Percentiles rank a stretch among this genome's conserved stretches.
phyloP scores from a whole-genome alignment of 768 basidiomycete species.

The Baorangia bicolor region DNA sequence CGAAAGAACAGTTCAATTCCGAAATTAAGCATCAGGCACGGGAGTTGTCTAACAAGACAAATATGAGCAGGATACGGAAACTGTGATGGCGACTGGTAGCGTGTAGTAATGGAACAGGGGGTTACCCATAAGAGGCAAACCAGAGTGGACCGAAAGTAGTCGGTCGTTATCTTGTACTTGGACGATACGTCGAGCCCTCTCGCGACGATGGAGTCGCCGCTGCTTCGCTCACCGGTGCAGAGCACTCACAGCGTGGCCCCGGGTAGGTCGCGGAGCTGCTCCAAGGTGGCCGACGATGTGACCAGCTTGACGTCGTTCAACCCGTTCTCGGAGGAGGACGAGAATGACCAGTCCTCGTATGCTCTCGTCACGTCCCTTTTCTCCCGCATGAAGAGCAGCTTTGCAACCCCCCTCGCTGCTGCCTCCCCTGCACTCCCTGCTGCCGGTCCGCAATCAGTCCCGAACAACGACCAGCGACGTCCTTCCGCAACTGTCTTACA shows the following conservation, averaged over 20 bases:
- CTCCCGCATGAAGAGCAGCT: conserved; percentile 77
- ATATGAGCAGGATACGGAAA: conserved; percentile 18
- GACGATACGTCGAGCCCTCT: not conserved
- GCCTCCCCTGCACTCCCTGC: conserved; percentile 39
- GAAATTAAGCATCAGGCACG: conserved; percentile 64
- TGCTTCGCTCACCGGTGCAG: conserved; percentile 29
- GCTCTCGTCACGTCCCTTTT: conserved; percentile 79
- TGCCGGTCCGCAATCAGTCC: conserved; percentile 30
- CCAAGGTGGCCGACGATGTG: conserved; percentile 58
- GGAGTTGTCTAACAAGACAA: conserved; percentile 45
- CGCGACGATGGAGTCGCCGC: conserved; percentile 35
- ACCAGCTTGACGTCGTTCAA: conserved; percentile 83
- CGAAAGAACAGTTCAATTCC: conserved; percentile 57
- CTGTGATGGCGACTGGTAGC: no score
- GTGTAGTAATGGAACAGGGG: not conserved
- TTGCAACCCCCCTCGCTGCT: conserved; percentile 64
- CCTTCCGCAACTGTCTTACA: conserved; percentile 50
- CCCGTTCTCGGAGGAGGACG: conserved; percentile 91
- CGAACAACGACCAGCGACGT: conserved; percentile 53
- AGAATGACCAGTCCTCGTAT: conserved; percentile 85
- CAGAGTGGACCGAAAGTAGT: conserved; percentile 5
- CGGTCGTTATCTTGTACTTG: conserved; percentile 2
- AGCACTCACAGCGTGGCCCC: conserved; percentile 40
- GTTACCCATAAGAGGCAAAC: conserved; percentile 13
- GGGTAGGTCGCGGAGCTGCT: conserved; percentile 62